Evolutionary conservation across 768 basidiomycete species (phyloP), one percentile per base, ranked within the genome.

Genomic region (Gloeopeniophorella convolvens): DNA sequence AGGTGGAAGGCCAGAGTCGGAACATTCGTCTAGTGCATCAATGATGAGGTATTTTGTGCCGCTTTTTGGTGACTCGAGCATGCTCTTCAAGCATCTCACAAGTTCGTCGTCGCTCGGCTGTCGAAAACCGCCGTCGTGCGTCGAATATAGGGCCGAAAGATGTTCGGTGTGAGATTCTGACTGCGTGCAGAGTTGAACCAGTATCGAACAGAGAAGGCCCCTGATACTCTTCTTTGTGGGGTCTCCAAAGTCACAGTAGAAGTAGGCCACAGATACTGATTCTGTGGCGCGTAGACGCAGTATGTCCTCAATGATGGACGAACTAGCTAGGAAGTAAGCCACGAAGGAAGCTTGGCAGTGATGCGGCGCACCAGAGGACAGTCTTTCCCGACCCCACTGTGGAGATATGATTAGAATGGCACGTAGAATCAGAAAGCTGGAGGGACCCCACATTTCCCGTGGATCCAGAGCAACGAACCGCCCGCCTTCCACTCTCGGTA

Each of bases 21-120:
- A 42, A 28, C 42, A 50, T 7, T 44, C 49, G 16, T 50, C 49
- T 0, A 50, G 36, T 16, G 42, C 49, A 12, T 50, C 49, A 0
- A 50, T 30, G 4, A 50, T n/a, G 4, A 44, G 31, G 23, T 39
- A 32, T 8, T 15, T 16, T 15, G 36, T 28, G 2, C 34, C 26
- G 18, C 27, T 16, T 12, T 23, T 28, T 2, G 28, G 28, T 12
- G 18, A 12, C 11, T 20, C 16, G 21, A 45, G 28, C 28, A 50
- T 32, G 7, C 33, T 30, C 18, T 36, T 50, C 8, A 50, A 36
- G 27, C 49, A 50, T 18, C 27, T 21, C 1, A 11, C 2, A 9
- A 50, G 42, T 7, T 28, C 49, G 1, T 7, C 5, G 12, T 50
- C 49, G 5, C 42, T 31, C 3, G 49, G 42, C 11, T 44, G 21